Percentiles rank a stretch among this genome's conserved stretches.
These are phyloP conservation scores for Nakataea oryzae DNA, from an alignment of 2,329 filamentous ascomycete genomes.

Conservation along the genomic window DNA sequence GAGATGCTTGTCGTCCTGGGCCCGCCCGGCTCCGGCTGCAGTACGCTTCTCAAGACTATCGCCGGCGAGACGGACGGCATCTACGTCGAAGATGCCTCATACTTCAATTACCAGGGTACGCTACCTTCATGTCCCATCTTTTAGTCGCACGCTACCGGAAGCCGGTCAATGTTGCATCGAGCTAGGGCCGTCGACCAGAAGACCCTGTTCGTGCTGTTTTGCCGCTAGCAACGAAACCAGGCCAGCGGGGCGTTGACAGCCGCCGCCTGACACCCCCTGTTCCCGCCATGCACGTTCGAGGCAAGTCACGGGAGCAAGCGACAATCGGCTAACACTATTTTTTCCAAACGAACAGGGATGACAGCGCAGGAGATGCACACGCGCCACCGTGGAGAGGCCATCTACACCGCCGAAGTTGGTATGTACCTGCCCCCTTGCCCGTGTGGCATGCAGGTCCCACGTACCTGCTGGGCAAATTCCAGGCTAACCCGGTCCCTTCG, in stretches of 20 bases:
- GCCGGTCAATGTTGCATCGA: not conserved
- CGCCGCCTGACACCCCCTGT: not conserved
- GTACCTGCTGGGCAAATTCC: not conserved
- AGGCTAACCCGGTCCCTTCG: not conserved
- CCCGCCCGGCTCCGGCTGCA: conserved; percentile 65
- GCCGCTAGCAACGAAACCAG: no score
- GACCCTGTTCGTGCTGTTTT: not conserved
- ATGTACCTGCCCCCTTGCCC: not conserved
- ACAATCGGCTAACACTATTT: not conserved
- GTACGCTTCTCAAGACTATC: conserved; percentile 76
- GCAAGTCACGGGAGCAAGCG: not conserved
- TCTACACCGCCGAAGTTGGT: conserved; percentile 69
- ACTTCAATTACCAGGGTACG: conserved; percentile 70
- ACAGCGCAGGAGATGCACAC: conserved; percentile 65
- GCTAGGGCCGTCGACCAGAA: not conserved
- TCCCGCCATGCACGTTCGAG: no score
- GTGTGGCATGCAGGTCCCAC: not conserved
- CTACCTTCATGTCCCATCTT: not conserved
- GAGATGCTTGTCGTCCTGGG: conserved; percentile 71
- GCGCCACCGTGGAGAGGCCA: conserved; percentile 71
- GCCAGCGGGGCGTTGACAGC: not conserved
- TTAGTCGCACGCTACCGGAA: not conserved
- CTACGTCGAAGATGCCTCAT: conserved; percentile 55
- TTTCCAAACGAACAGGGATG: conserved; percentile 42
- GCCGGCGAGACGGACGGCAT: conserved; percentile 77